Base-by-base conservation (phyloP, 495 filamentous ascomycete species). In the Lasiosphaeria miniovina region DNA sequence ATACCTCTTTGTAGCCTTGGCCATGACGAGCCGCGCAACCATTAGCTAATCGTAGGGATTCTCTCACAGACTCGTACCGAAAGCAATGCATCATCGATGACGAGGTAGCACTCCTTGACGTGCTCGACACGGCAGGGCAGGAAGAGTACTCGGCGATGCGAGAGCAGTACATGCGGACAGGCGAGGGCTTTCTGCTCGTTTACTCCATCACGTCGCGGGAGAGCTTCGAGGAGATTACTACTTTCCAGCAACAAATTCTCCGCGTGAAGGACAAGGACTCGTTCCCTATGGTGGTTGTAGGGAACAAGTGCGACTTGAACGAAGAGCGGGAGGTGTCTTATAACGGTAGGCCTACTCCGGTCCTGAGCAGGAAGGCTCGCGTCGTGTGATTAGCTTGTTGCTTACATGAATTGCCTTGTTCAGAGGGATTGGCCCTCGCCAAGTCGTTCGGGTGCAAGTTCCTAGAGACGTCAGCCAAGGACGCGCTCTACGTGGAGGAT, bases 81-180 rank as follows among this genome's bases (percentile, higher is more conserved):
- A 98, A 98, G 86, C 93, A 98, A 83, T 98, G 95, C 72, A 87
- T 95, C 57, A 95, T 98, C 74, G 94, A 98, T 72, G 94, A 97
- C 67, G 94, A 98, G 75, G 90, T 97, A 63, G 95, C 94, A 48
- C 84, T 97, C 55, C 87, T 98, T 71, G 94, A 98, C 73, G 93
- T 98, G 55, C 87, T 98, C 67, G 94, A 98, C 74, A 98, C 94
- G 52, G 94, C 94, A 55, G 94, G 94, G 55, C 94, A 98, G 77
- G 94, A 98, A 76, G 94, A 98, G 77, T 98, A 98, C 79, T 96
- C 93, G 41, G 94, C 94, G 54, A 98, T 98, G 94, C 86, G 94
- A 63, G 94, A 98, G 79, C 94, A 98, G 79, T 98, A 98, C 82
- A 98, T 98, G 94, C 89, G 94, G 66, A 98, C 95, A 40, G 94